Conservation (phyloP, 1,284 basidiomycete species). For the Wolfiporia cocos region DNA sequence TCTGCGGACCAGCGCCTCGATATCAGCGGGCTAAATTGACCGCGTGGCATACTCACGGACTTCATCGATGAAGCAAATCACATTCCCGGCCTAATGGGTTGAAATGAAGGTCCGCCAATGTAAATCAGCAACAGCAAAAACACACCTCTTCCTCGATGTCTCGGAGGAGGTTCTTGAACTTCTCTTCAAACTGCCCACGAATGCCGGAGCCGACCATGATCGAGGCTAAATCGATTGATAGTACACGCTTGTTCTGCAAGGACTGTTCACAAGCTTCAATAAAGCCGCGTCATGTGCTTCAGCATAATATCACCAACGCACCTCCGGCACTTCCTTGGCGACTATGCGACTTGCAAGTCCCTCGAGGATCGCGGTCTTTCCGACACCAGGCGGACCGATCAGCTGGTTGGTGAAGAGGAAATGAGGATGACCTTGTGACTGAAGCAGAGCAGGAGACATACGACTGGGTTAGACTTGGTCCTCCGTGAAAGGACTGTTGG, state of each 20-base stretch:
- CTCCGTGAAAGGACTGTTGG: constrained; percentile 71
- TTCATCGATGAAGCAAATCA: constrained; percentile 91
- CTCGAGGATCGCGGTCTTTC: constrained; percentile 92
- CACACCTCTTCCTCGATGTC: constrained; percentile 83
- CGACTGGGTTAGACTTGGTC: constrained; percentile 88
- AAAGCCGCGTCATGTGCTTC: too few relatives aligned
- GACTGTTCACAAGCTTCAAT: too few relatives aligned
- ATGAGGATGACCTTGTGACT: neutral
- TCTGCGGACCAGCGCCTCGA: constrained; percentile 32
- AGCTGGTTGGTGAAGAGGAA: constrained; percentile 38
- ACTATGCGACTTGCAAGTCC: constrained; percentile 87
- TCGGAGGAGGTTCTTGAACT: constrained; percentile 80
- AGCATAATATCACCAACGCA: too few relatives aligned
- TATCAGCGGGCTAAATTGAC: constrained; percentile 6
- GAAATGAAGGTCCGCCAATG: constrained; percentile 1
- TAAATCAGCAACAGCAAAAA: neutral
- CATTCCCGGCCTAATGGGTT: constrained; percentile 49
- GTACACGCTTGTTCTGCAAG: constrained; percentile 75
- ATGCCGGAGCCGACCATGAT: constrained; percentile 87
- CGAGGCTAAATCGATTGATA: constrained; percentile 76
- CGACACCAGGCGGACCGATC: constrained; percentile 79
- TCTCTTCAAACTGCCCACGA: constrained; percentile 88
- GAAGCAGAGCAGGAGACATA: constrained; percentile 25
- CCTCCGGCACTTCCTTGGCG: constrained; percentile 88
- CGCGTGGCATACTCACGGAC: constrained; percentile 54